Conservation (phyloP, 2,329 filamentous ascomycete species). For the Ophiostoma sp. region DNA sequence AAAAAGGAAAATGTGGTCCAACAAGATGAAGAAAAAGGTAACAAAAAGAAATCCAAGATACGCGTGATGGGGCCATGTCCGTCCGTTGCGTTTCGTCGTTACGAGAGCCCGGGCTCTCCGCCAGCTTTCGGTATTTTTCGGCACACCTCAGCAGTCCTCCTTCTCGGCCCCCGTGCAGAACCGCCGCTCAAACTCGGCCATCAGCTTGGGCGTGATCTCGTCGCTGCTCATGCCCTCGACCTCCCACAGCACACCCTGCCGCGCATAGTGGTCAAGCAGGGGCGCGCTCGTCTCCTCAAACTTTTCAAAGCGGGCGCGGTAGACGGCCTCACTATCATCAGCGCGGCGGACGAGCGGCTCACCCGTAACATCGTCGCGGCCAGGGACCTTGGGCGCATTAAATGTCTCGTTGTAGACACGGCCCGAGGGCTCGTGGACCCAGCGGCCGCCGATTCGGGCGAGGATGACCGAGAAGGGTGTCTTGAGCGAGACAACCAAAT, state of each 20-base stretch:
- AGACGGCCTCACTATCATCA: conserved; percentile 86
- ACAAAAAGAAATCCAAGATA: background rate
- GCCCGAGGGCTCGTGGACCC: conserved; percentile 89
- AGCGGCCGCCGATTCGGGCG: conserved; percentile 84
- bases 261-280: conserved; percentile 84
- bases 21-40: background rate
- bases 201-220: conserved; percentile 90
- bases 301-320: conserved; percentile 74
- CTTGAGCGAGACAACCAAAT: conserved; percentile 82
- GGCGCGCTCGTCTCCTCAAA: conserved; percentile 87
- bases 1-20: background rate
- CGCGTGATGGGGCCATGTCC: conserved; percentile 12
- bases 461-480: conserved; percentile 87
- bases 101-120: background rate
- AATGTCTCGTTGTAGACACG: conserved; percentile 95
- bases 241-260: conserved; percentile 79
- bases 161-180: conserved; percentile 49
- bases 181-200: conserved; percentile 74
- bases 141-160: background rate
- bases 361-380: conserved; percentile 87
- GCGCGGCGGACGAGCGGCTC: conserved; percentile 78
- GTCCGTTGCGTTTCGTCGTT: conserved; percentile 17
- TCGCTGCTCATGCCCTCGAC: conserved; percentile 88
- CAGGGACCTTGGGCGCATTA: conserved; percentile 77
- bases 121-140: background rate